These are phyloP conservation scores for Ascomycota sp. DNA, from an alignment of 2,329 filamentous ascomycete genomes.

Conservation along the genomic window DNA sequence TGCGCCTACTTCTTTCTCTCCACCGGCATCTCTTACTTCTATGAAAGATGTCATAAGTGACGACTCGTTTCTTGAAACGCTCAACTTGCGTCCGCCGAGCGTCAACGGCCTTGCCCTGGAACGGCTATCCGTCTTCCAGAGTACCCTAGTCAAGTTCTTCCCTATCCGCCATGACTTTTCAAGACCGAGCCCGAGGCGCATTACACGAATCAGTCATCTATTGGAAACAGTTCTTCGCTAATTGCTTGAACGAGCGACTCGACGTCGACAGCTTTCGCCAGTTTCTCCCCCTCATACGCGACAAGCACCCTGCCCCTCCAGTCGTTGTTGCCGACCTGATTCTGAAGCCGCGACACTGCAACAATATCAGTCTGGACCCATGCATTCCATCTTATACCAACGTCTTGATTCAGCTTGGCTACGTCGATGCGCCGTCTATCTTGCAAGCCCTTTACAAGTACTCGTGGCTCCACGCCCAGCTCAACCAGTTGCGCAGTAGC, in stretches of 20 bases:
- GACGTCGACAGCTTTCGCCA: conserved; percentile 30
- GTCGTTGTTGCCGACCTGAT: conserved; percentile 34
- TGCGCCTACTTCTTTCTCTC: too few relatives aligned
- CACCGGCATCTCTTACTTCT: too few relatives aligned
- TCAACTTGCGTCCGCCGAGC: too few relatives aligned
- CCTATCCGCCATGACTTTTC: conserved; percentile 8
- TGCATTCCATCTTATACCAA: conserved; percentile 39
- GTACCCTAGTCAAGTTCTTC: neutral
- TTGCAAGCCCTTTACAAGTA: conserved; percentile 35
- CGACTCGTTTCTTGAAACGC: too few relatives aligned
- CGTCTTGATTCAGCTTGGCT: conserved; percentile 26
- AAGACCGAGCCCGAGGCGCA: conserved; percentile 4
- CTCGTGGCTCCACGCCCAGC: conserved; percentile 26
- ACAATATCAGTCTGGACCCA: conserved; percentile 32
- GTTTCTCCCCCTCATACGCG: conserved; percentile 26
- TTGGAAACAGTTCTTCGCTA: conserved; percentile 30
- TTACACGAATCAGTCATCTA: conserved; percentile 13
- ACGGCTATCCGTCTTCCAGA: too few relatives aligned
- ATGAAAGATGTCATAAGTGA: too few relatives aligned
- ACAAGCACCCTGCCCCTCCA: conserved; percentile 30
- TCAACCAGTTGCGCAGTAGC: conserved; percentile 1
- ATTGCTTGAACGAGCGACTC: conserved; percentile 29
- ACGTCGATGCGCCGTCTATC: conserved; percentile 33
- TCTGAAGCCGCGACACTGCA: conserved; percentile 29
- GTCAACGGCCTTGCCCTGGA: neutral